phyloP scores from a whole-genome alignment of 495 filamentous ascomycete genomes.

The Annulohypoxylon bovei region DNA sequence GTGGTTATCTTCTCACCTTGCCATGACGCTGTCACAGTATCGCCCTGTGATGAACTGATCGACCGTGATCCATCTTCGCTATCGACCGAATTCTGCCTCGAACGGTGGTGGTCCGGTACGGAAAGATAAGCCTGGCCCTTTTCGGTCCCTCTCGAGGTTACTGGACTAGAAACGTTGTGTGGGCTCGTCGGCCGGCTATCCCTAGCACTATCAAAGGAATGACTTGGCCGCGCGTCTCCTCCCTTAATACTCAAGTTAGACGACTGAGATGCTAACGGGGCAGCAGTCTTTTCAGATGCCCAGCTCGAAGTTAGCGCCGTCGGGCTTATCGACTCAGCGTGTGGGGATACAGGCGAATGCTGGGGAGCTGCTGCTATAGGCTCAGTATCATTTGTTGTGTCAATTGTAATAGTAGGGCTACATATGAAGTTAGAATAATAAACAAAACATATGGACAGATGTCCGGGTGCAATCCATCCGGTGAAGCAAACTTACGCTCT shows the following conservation, averaged over 20 bases:
- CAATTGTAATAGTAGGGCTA: constrained; percentile 53
- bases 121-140: constrained; percentile 58
- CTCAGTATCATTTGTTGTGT: constrained; percentile 49
- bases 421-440: constrained; percentile 22
- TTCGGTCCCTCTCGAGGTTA: constrained; percentile 56
- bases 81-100: constrained; percentile 64
- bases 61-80: constrained; percentile 62
- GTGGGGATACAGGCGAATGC: constrained; percentile 58
- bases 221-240: constrained; percentile 67
- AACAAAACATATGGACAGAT: neutral
- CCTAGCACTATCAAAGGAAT: constrained; percentile 73
- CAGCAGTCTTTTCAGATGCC: constrained; percentile 56
- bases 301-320: constrained; percentile 57
- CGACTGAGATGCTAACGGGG: constrained; percentile 50
- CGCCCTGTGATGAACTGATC: constrained; percentile 54
- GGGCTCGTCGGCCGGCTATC: constrained; percentile 88
- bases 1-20: constrained; percentile 51
- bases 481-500: constrained; percentile 37
- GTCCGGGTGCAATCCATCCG: neutral
- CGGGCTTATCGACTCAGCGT: constrained; percentile 56
- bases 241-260: constrained; percentile 38
- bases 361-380: constrained; percentile 47
- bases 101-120: constrained; percentile 57
- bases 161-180: constrained; percentile 85
- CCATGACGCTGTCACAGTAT: constrained; percentile 52